A percentile compares a stretch with the other conserved stretches of the same genome.
These are phyloP conservation scores for Agastache rugosa DNA, from an alignment of 257 asterid species.

Conservation along the genomic window DNA sequence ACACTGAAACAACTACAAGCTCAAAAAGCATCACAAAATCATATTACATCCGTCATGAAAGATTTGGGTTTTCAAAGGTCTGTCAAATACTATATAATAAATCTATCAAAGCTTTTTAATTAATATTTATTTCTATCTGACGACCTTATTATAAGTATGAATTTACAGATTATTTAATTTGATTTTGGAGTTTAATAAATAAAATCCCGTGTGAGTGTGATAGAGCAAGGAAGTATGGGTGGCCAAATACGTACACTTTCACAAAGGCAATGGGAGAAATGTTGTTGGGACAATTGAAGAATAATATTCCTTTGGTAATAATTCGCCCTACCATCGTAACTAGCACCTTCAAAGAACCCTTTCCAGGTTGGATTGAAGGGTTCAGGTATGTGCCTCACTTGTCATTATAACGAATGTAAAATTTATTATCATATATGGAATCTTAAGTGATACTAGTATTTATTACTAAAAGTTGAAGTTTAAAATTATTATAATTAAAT, in stretches of 20 bases:
- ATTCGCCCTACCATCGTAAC: constrained; percentile 63
- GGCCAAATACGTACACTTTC: constrained; percentile 66
- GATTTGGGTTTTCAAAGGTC: constrained; percentile 51
- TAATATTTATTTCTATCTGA: no score
- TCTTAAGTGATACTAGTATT: no score
- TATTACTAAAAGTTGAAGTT: no score
- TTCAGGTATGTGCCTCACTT: no score
- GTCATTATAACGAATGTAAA: no score
- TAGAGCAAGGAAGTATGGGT: constrained; percentile 64
- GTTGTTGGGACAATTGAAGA: constrained; percentile 46
- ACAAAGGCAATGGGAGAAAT: constrained; percentile 82
- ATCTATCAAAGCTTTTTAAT: no score
- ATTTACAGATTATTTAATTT: no score
- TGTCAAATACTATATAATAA: background rate
- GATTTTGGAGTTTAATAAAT: no score
- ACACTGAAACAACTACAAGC: constrained; percentile 28
- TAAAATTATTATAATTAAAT: no score
- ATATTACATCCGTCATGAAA: constrained; percentile 38
- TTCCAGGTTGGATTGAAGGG: constrained; percentile 71
- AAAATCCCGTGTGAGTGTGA: background rate
- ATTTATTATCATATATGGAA: no score
- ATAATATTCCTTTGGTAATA: constrained; percentile 42
- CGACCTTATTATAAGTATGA: no score
- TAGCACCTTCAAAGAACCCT: constrained; percentile 63
- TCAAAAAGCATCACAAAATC: constrained; percentile 27